Evolutionary conservation across 345 rosid species (phyloP).

Genomic region (Heritiera littoralis): DNA sequence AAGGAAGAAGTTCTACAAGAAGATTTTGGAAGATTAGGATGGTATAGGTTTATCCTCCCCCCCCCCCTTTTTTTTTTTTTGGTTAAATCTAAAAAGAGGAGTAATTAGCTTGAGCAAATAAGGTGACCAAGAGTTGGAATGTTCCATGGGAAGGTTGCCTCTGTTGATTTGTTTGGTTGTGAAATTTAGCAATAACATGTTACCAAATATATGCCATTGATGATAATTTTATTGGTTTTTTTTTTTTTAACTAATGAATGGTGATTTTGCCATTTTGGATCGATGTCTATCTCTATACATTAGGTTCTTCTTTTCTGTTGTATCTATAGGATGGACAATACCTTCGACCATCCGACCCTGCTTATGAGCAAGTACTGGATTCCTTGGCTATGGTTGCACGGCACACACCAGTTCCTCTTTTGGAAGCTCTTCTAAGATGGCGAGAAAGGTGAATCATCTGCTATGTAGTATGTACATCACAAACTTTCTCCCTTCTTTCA

Average conservation of each 20-base stretch:
- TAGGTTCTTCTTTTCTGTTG: constrained; percentile 8
- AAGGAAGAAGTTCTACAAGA: neutral
- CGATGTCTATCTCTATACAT: constrained; percentile 18
- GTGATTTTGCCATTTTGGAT: constrained; percentile 10
- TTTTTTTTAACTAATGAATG: constrained; percentile 8
- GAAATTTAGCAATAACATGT: neutral
- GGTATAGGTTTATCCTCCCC: neutral
- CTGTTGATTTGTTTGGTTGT: neutral
- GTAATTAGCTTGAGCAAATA: neutral
- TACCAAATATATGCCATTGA: neutral
- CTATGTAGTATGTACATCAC: neutral
- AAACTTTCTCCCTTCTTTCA: neutral
- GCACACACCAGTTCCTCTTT: constrained; percentile 95
- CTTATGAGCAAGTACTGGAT: constrained; percentile 96
- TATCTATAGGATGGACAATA: constrained; percentile 89
- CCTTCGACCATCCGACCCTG: constrained; percentile 96
- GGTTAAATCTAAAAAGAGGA: neutral
- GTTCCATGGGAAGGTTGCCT: neutral
- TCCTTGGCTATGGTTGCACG: constrained; percentile 97
- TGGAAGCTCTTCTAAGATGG: constrained; percentile 97
- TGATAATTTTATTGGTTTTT: neutral
- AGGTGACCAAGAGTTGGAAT: neutral
- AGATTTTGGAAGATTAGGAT: neutral
- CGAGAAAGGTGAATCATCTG: constrained; percentile 63
- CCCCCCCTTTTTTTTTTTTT: too few relatives aligned